These are phyloP conservation scores for Macrolepiota albuminosa DNA, from an alignment of 768 basidiomycete species.

Conservation along the genomic window DNA sequence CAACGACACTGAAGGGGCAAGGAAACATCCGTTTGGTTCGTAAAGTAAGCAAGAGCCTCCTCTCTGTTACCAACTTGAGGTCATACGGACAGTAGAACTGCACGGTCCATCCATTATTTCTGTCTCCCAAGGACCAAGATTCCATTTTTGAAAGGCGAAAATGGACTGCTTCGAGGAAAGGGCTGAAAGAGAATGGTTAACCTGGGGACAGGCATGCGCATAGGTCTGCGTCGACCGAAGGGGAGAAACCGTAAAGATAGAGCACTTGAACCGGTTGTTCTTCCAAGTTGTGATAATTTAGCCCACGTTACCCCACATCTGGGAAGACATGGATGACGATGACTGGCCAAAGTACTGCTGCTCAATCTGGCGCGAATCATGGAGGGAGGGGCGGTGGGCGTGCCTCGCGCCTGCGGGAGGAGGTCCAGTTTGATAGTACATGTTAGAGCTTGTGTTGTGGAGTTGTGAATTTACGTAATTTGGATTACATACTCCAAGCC, in stretches of 20 bases:
- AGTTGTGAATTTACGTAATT: conserved; percentile 14
- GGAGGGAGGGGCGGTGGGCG: conserved; percentile 23
- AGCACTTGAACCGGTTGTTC: not conserved
- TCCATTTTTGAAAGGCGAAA: not conserved
- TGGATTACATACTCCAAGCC: conserved; percentile 11
- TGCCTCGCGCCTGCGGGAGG: conserved; percentile 11
- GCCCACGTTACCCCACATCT: conserved; percentile 31
- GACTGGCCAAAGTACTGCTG: conserved; percentile 24
- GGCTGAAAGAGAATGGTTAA: not conserved
- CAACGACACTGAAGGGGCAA: conserved; percentile 1
- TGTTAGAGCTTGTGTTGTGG: conserved; percentile 3
- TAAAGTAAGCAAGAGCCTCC: not conserved
- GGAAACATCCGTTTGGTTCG: conserved; percentile 9
- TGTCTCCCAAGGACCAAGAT: not conserved
- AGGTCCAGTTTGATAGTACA: conserved; percentile 17
- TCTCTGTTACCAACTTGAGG: not conserved
- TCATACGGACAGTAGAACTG: not conserved
- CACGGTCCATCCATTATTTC: conserved; percentile 2
- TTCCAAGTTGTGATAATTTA: conserved; percentile 11
- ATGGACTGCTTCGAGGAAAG: conserved; percentile 3
- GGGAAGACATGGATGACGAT: conserved; percentile 19
- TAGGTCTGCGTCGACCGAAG: conserved; percentile 4
- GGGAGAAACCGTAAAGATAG: not conserved
- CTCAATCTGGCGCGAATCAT: conserved; percentile 22
- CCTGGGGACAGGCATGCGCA: conserved; percentile 1